Evolutionary conservation across 768 basidiomycete species (phyloP).

Genomic region (Pseudohyphozyma bogoriensis): DNA sequence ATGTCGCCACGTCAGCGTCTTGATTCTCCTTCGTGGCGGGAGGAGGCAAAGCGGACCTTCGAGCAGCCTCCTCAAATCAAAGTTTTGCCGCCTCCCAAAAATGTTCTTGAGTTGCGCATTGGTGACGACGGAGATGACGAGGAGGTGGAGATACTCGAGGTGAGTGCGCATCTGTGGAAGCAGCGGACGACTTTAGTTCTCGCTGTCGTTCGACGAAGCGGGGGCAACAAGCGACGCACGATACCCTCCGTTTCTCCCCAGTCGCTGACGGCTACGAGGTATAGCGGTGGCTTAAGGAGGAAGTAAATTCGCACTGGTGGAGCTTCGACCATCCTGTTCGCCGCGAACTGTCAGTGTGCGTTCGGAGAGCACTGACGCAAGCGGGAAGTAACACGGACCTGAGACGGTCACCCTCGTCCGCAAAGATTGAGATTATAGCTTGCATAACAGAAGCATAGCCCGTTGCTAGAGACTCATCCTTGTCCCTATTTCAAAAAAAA

Average conservation of each 20-base stretch:
- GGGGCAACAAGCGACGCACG: constrained; percentile 46
- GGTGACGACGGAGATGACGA: constrained; percentile 82
- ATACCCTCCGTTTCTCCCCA: constrained; percentile 96
- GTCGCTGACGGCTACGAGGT: constrained; percentile 79
- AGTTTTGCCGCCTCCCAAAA: constrained; percentile 82
- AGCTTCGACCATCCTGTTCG: constrained; percentile 62
- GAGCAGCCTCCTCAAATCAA: constrained; percentile 54
- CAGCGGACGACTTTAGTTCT: no score
- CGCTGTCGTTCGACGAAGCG: neutral
- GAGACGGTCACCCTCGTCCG: constrained; percentile 73
- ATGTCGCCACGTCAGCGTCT: no score
- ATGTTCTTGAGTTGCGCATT: constrained; percentile 70
- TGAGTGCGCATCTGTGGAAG: constrained; percentile 78
- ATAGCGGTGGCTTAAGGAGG: constrained; percentile 72
- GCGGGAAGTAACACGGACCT: constrained; percentile 32
- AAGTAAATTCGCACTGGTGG: constrained; percentile 78
- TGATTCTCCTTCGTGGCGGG: neutral
- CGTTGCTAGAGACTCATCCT: constrained; percentile 51
- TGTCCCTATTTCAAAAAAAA: constrained; percentile 12
- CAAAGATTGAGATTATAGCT: constrained; percentile 88
- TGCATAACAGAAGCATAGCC: constrained; percentile 86
- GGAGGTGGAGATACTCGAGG: constrained; percentile 88
- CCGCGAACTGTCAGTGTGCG: neutral
- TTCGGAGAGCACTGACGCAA: constrained; percentile 24
- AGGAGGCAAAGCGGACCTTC: constrained; percentile 33